Percentiles rank a stretch among this genome's conserved stretches.
These are phyloP conservation scores for Batrachochytrium dendrobatidis DNA, from an alignment of 371 early-diverging fungal species.

Conservation along the genomic window DNA sequence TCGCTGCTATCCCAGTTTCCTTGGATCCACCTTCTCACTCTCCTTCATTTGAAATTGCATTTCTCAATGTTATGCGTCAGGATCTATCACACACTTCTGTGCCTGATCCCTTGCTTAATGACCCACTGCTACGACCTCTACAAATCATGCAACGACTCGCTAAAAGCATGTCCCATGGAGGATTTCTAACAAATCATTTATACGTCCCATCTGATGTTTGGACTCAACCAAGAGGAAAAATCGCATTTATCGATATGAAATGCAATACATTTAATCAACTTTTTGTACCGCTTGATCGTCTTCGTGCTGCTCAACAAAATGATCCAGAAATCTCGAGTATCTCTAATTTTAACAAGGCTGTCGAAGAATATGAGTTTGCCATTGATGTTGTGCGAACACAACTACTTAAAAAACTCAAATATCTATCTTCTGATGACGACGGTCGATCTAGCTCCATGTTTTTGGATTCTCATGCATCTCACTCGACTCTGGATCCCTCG, in stretches of 20 bases:
- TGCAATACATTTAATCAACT: neutral
- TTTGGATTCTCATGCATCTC: neutral
- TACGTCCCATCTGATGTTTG: neutral
- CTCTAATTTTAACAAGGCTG: neutral
- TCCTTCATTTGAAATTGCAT: neutral
- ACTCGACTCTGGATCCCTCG: neutral
- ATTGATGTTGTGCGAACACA: neutral
- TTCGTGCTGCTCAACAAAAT: neutral
- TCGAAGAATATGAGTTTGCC: neutral
- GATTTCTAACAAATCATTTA: neutral
- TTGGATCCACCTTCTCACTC: neutral
- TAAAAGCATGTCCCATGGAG: conserved; percentile 1
- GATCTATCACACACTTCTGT: neutral
- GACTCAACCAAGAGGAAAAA: neutral
- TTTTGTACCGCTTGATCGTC: neutral
- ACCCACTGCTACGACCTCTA: neutral
- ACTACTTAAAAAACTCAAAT: conserved; percentile 2
- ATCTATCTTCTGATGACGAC: conserved; percentile 1
- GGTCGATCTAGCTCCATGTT: neutral
- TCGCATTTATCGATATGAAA: neutral
- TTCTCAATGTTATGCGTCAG: neutral
- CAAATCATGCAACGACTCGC: conserved; percentile 5
- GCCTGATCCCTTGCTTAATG: neutral
- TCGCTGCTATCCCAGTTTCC: neutral
- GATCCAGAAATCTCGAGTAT: neutral